Base-by-base conservation (phyloP, 805 yeast species). In the Alloascoidea hylecoeti region DNA sequence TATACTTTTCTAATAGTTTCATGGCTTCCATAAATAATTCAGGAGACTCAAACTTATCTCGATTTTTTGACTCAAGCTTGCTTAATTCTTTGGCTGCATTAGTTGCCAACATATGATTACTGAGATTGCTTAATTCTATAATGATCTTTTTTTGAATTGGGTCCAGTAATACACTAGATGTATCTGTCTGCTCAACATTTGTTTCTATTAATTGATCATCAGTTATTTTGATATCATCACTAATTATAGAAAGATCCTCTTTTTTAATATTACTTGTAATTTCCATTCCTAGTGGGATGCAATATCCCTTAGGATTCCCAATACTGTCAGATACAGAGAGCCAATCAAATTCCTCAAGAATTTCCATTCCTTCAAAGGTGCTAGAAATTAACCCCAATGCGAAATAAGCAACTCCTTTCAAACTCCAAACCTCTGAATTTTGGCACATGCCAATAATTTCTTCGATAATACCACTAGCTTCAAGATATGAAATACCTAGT, bases 271-370 rank as follows among this genome's bases (percentile, higher is more conserved):
- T n/a, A 9, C 17, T 16, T 5, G 14, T 4, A 34, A 5, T 34
- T 5, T 51, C 49, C 16, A 61, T 38, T 13, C 53, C 48, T 17
- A 44, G 45, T 2, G 75, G 75, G 15, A 66, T 38, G 14, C 63
- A 51, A 15, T 68, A 55, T 1, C 70, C 67, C 15, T 57, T 28
- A 17, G 75, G 70, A 2, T 51, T 46, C n/a, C 63, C 63, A 42
- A 59, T 58, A 0, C 61, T 55, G 36, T 64, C 64, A 18, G 64
- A 48, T 17, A 69, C 67, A 15, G 74, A 64, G 35, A 55, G 60
- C 96, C 96, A 89, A 1, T 76, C 76, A 39, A 69, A 61, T 47
- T 85, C 95, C 50, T 84, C 95, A 40, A 88, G 59, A 13, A 86
- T 73, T 50, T 88, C 96, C 16, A 76, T 66, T 0, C 97, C 97